Evolutionary conservation across 345 rosid genomes (phyloP).

Genomic region (Eucalyptus cloeziana): DNA sequence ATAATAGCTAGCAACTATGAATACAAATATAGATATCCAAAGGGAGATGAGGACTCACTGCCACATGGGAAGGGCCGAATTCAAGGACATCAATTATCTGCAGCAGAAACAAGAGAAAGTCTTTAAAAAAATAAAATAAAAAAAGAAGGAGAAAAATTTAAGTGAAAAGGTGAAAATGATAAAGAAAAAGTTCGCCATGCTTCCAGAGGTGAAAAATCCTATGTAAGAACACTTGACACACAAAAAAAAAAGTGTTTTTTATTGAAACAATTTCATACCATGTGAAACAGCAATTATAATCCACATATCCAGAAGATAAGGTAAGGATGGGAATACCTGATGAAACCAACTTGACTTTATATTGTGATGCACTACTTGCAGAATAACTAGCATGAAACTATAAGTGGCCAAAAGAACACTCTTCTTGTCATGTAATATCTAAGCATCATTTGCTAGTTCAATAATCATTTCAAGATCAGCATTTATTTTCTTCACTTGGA

Average conservation of each 20-base stretch:
- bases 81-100: slow-evolving; percentile 93
- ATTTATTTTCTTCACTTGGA: background rate
- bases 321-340: background rate
- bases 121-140: background rate
- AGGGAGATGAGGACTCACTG: slow-evolving; percentile 29
- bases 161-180: background rate
- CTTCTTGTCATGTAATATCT: background rate
- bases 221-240: background rate
- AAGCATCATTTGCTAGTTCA: background rate
- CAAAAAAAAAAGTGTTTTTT: background rate
- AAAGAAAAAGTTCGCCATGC: background rate
- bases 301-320: background rate
- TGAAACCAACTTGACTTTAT: background rate
- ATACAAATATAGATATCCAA: background rate
- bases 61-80: slow-evolving; percentile 80
- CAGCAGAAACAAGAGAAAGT: background rate
- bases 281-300: background rate
- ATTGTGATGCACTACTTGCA: background rate
- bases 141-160: background rate
- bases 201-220: background rate
- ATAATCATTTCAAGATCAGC: background rate
- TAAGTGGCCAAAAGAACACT: background rate
- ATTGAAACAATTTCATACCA: background rate
- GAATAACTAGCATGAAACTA: background rate
- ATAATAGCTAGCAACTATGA: background rate